These are phyloP conservation scores for Pythium angustatum DNA, from an alignment of 352 stramenopile species.

Conservation along the genomic window DNA sequence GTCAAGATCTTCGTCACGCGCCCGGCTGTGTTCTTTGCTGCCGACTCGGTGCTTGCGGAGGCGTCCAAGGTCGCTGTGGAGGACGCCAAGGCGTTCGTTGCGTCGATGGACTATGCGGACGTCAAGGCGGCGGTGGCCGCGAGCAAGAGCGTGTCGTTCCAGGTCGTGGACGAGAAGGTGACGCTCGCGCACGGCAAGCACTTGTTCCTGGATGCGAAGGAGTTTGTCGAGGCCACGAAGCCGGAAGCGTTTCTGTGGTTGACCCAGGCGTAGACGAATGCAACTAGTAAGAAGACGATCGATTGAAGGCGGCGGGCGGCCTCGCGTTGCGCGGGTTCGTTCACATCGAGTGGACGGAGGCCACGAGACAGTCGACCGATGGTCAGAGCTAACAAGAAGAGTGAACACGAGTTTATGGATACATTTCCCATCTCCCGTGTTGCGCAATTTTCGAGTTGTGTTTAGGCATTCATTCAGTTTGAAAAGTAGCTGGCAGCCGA, in stretches of 20 bases:
- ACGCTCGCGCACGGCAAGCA: slow-evolving; percentile 60
- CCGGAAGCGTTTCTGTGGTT: slow-evolving; percentile 54
- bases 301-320: no score
- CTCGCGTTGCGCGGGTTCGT: no score
- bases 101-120: slow-evolving; percentile 81
- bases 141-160: slow-evolving; percentile 43
- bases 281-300: no score
- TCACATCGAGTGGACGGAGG: no score
- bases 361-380: not conserved
- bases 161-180: slow-evolving; percentile 41
- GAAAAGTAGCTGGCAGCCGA: not conserved
- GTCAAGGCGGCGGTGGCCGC: slow-evolving; percentile 56
- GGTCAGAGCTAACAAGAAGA: not conserved
- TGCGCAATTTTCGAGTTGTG: not conserved
- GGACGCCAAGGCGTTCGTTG: slow-evolving; percentile 63
- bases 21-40: slow-evolving; percentile 72
- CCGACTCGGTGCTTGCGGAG: slow-evolving; percentile 45
- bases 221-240: slow-evolving; percentile 46
- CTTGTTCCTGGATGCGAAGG: slow-evolving; percentile 77
- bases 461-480: not conserved
- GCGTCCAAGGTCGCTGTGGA: slow-evolving; percentile 42
- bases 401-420: slow-evolving; percentile 6
- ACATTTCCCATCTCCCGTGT: slow-evolving; percentile 7
- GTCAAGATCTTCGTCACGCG: slow-evolving; percentile 69
- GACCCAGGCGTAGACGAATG: slow-evolving; percentile 17